Evolutionary conservation across 1,284 basidiomycete genomes (phyloP), one percentile per base, ranked within the genome.

Genomic region (Ceratobasidium papillatum): DNA sequence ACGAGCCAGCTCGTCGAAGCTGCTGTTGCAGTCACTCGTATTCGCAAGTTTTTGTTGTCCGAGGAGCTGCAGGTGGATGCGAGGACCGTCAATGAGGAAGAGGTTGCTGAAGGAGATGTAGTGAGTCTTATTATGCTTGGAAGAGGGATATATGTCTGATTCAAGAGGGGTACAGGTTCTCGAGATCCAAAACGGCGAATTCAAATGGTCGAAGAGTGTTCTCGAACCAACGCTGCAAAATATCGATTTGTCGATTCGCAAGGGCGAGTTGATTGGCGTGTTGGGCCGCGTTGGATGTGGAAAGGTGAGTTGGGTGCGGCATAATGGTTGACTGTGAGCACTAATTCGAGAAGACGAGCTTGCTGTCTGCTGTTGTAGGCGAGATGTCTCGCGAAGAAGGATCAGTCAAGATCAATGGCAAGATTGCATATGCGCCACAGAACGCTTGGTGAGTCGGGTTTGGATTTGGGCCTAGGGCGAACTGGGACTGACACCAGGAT

Each of bases 251-350:
- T 86, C 85, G 0, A 88, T 95, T 9, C 88, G 86, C 59, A 95
- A 94, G 80, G 95, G 95, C n/a, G 93, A 98, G 79, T 83, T 99
- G 1, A 84, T 96, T 0, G 94, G 93, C 11, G 84, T 98, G 2
- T 87, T 98, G 17, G 96, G 96, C 11, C 89, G 93, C 38, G 96
- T 98, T 36, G 96, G 96, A n/a, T 89, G 91, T 64, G 96, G 96
- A 74, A 99, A 98, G 87, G 89, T 91, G 77, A 77, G 84, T 76
- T 69, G 78, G 25, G 77, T 79, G n/a, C 25, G 5, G 8, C 3
- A 25, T n/a, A 52, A 41, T 8, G 41, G 22, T n/a, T 34, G 54
- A 5, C 56, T n/a, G 25, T 25, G 19, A 59, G 75, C 66, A 65
- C 30, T 30, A 2, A 36, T 8, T 3, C 30, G 43, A 66, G 3